Evolutionary conservation across 2,329 filamentous ascomycete species (phyloP).

Genomic region (Botrytis deweyae): DNA sequence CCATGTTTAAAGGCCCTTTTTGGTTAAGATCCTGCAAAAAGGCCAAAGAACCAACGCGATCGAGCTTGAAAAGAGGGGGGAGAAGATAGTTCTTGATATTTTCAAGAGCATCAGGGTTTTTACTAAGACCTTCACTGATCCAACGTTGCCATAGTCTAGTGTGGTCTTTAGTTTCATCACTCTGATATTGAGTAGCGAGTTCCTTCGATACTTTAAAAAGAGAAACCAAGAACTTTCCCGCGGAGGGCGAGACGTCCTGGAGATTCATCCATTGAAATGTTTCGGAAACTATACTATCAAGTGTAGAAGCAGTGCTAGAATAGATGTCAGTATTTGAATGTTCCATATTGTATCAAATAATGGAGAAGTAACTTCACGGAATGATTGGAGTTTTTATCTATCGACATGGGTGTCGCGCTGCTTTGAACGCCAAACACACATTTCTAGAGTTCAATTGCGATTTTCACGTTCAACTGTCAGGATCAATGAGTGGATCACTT

Average conservation of each 20-base stretch:
- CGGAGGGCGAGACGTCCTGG: conserved; percentile 57
- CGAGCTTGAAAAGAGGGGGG: conserved; percentile 59
- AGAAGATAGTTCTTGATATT: conserved; percentile 65
- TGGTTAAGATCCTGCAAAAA: conserved; percentile 61
- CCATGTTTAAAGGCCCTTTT: conserved; percentile 48
- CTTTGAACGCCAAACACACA: not conserved
- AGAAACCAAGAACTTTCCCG: conserved; percentile 60
- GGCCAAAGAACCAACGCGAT: conserved; percentile 51
- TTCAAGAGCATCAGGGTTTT: conserved; percentile 55
- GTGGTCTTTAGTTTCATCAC: conserved; percentile 41
- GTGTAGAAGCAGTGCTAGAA: conserved; percentile 21
- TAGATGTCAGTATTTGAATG: not conserved
- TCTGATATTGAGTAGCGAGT: conserved; percentile 29
- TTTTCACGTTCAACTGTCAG: not conserved
- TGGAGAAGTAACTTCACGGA: not conserved
- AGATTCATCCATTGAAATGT: conserved; percentile 57
- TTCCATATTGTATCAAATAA: not conserved
- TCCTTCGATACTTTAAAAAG: conserved; percentile 50
- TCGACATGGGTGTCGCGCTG: not conserved
- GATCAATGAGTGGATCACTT: not conserved
- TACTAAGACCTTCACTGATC: conserved; percentile 51
- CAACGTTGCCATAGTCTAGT: conserved; percentile 53
- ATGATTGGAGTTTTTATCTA: not conserved
- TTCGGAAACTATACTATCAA: conserved; percentile 52
- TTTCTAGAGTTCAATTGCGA: not conserved